Conservation (phyloP, 345 rosid genomes). For the Anacardium occidentale region DNA sequence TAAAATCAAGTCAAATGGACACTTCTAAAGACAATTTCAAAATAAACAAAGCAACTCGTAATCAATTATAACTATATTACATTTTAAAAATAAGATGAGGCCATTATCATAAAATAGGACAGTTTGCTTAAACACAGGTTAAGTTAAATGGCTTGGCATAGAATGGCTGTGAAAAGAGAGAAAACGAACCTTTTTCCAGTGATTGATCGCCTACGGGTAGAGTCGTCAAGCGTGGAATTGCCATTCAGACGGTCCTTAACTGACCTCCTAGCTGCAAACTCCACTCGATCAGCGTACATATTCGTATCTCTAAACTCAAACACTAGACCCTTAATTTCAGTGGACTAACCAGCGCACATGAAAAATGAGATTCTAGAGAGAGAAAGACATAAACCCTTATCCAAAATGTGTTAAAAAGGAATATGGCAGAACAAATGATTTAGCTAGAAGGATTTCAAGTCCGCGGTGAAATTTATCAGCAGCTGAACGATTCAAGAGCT, state of each 20-base stretch:
- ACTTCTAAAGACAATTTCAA: background rate
- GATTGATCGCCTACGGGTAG: constrained; percentile 51
- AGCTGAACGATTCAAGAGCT: background rate
- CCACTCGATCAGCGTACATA: constrained; percentile 96
- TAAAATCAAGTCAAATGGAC: background rate
- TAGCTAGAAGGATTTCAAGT: background rate
- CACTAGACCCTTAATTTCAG: constrained; percentile 24
- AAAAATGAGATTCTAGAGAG: background rate
- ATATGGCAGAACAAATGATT: background rate
- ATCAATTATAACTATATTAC: too few relatives aligned
- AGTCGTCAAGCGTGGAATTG: constrained; percentile 38
- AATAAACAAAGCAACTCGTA: background rate
- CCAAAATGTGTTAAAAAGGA: background rate
- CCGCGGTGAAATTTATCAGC: background rate
- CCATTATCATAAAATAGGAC: background rate
- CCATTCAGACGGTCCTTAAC: constrained; percentile 83
- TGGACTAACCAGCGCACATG: background rate
- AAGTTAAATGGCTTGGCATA: background rate
- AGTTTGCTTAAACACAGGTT: background rate
- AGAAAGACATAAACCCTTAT: constrained; percentile 2
- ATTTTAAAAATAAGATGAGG: background rate
- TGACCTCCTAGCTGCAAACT: constrained; percentile 52
- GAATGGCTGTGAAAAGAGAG: background rate
- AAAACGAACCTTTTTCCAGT: constrained; percentile 76
- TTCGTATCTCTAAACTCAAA: constrained; percentile 30